Evolutionary conservation across 768 basidiomycete genomes (phyloP).

Genomic region (Coprinellus micaceus): DNA sequence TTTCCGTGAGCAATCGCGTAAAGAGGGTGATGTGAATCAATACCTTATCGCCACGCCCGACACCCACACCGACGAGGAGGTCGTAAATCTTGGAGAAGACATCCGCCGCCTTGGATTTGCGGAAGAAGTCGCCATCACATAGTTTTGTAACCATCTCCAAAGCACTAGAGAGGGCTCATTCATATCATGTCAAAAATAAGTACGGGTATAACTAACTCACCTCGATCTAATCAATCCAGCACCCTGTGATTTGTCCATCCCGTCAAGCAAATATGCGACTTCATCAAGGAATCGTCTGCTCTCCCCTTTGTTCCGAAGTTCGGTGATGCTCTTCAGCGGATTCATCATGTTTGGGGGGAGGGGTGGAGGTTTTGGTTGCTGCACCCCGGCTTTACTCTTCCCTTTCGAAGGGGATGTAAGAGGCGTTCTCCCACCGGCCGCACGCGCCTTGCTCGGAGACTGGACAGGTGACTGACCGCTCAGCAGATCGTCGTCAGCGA

Average conservation of each 20-base stretch:
- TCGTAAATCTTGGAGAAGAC: conserved; percentile 71
- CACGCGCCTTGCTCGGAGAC: not conserved
- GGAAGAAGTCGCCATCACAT: conserved; percentile 69
- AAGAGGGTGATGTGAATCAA: no score
- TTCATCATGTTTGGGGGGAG: conserved; percentile 64
- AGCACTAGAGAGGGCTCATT: conserved; percentile 43
- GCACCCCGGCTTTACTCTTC: conserved; percentile 30
- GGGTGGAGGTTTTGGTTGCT: conserved; percentile 20
- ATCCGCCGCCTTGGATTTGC: conserved; percentile 75
- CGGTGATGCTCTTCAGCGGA: conserved; percentile 75
- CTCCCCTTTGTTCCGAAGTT: conserved; percentile 78
- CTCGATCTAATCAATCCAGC: conserved; percentile 64
- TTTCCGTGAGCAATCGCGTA: not conserved
- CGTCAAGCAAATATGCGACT: conserved; percentile 82
- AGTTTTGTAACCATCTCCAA: conserved; percentile 73
- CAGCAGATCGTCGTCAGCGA: not conserved
- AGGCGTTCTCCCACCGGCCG: conserved; percentile 29
- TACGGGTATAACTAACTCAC: conserved; percentile 30
- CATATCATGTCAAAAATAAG: not conserved
- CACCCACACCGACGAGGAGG: conserved; percentile 54
- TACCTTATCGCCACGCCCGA: conserved; percentile 52
- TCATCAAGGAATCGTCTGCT: conserved; percentile 78
- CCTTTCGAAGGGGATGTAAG: conserved; percentile 33
- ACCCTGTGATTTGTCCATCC: conserved; percentile 52
- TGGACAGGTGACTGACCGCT: conserved; percentile 5